phyloP scores from a whole-genome alignment of 352 stramenopile species.

The Phytopythium boreale region DNA sequence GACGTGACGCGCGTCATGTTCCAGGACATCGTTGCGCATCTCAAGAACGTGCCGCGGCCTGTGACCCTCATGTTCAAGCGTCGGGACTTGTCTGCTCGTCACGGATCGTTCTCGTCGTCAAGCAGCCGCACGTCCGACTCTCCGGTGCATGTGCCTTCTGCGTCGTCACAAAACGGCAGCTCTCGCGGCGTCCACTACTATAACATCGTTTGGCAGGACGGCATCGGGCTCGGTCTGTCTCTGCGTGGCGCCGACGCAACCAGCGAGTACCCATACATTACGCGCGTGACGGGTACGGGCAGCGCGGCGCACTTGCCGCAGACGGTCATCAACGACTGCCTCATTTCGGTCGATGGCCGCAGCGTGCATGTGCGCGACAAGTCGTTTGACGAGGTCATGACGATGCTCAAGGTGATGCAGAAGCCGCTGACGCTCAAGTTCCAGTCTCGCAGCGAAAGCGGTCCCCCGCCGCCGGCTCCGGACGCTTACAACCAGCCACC shows the following conservation, averaged over 20 bases:
- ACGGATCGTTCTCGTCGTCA: slow-evolving; percentile 39
- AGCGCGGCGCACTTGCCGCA: slow-evolving; percentile 77
- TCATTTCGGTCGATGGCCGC: slow-evolving; percentile 79
- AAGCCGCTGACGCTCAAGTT: slow-evolving; percentile 87
- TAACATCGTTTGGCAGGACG: slow-evolving; percentile 82
- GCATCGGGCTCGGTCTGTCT: slow-evolving; percentile 69
- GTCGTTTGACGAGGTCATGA: slow-evolving; percentile 87
- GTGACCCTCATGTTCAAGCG: slow-evolving; percentile 79
- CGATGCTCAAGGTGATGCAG: slow-evolving; percentile 83
- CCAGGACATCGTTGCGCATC: slow-evolving; percentile 70
- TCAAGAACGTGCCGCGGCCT: slow-evolving; percentile 75
- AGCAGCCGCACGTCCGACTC: slow-evolving; percentile 4
- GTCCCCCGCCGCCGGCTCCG: neutral
- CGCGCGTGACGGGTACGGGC: slow-evolving; percentile 76
- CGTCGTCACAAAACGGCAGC: slow-evolving; percentile 19
- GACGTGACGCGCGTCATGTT: slow-evolving; percentile 72
- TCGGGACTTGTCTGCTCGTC: slow-evolving; percentile 17
- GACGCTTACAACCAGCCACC: neutral
- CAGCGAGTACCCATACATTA: slow-evolving; percentile 87
- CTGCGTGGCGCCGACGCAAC: slow-evolving; percentile 64
- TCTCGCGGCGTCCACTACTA: slow-evolving; percentile 58
- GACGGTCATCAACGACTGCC: slow-evolving; percentile 67
- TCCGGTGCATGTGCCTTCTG: neutral
- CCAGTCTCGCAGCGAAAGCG: slow-evolving; percentile 43
- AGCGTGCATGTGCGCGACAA: slow-evolving; percentile 80